Evolutionary conservation across 495 filamentous ascomycete species (phyloP).

Genomic region (Patellaria atrata): DNA sequence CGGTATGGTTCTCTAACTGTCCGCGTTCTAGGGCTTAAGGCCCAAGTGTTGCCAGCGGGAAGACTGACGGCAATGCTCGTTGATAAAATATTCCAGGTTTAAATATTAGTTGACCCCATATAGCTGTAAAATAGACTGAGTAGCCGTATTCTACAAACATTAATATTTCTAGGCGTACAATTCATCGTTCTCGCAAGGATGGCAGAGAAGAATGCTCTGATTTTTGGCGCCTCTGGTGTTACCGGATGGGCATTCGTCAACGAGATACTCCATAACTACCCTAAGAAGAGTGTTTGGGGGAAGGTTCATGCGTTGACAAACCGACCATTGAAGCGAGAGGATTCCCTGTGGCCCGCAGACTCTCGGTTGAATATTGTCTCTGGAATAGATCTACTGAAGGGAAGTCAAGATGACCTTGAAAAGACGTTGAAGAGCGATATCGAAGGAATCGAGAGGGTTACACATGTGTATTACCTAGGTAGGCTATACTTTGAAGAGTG

Average conservation of each 20-base stretch:
- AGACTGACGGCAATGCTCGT: no score
- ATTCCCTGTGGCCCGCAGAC: slow-evolving; percentile 26
- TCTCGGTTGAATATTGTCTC: slow-evolving; percentile 23
- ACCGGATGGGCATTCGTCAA: slow-evolving; percentile 25
- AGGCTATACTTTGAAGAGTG: slow-evolving; percentile 11
- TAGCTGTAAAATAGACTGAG: no score
- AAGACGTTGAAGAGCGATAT: slow-evolving; percentile 16
- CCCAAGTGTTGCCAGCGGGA: no score
- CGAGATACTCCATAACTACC: slow-evolving; percentile 26
- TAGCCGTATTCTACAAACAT: no score
- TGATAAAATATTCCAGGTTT: no score
- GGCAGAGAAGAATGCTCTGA: slow-evolving; percentile 19
- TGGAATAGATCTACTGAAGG: slow-evolving; percentile 26
- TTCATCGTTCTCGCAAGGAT: no score
- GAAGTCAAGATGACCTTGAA: slow-evolving; percentile 23
- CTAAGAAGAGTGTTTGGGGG: slow-evolving; percentile 19
- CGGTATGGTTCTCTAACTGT: no score
- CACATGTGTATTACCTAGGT: slow-evolving; percentile 29
- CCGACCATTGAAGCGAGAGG: slow-evolving; percentile 22
- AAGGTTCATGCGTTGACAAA: slow-evolving; percentile 26
- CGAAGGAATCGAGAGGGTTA: slow-evolving; percentile 22
- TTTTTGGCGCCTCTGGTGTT: slow-evolving; percentile 24
- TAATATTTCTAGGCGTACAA: no score
- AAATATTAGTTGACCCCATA: no score
- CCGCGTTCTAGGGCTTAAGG: no score